Conservation (phyloP, 2,329 filamentous ascomycete species). For the Microcyclosporella mali region DNA sequence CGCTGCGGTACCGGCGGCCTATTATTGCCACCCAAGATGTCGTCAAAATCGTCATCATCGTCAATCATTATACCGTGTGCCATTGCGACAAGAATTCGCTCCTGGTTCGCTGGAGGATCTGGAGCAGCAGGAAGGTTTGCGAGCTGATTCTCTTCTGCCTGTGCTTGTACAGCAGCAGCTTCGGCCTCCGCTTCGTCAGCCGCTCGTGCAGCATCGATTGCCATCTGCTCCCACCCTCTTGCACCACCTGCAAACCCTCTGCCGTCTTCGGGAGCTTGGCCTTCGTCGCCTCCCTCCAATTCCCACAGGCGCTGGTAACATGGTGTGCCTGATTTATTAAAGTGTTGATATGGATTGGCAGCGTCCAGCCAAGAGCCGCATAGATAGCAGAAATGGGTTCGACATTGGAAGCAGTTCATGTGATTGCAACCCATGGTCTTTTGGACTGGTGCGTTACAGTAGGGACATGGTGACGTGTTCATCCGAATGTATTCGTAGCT, state of each 20-base stretch:
- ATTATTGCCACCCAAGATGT: constrained; percentile 4
- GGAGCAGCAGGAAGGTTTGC: constrained; percentile 8
- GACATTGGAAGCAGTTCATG: constrained; percentile 88
- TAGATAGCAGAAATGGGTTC: constrained; percentile 91
- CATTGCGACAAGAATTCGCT: constrained; percentile 15
- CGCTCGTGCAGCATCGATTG: constrained; percentile 30
- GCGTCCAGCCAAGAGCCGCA: constrained; percentile 82
- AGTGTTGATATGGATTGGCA: constrained; percentile 80
- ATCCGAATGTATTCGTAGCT: constrained; percentile 75
- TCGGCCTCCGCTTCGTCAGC: constrained; percentile 30
- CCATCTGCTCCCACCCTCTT: constrained; percentile 39
- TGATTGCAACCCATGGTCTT: constrained; percentile 95
- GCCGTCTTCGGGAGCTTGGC: constrained; percentile 36
- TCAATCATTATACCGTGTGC: constrained; percentile 15
- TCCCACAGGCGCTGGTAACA: constrained; percentile 92
- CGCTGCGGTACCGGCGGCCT: constrained; percentile 3
- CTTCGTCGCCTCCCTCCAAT: constrained; percentile 68
- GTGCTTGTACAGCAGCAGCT: constrained; percentile 27
- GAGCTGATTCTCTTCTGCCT: constrained; percentile 17
- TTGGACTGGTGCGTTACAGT: constrained; percentile 75
- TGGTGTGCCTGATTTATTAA: constrained; percentile 60
- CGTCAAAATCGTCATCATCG: constrained; percentile 6
- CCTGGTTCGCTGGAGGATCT: constrained; percentile 8
- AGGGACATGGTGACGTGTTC: constrained; percentile 83
- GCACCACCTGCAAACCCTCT: constrained; percentile 36